Conservation (phyloP, 176 grass and related monocot genomes). For the Leersia perrieri region DNA sequence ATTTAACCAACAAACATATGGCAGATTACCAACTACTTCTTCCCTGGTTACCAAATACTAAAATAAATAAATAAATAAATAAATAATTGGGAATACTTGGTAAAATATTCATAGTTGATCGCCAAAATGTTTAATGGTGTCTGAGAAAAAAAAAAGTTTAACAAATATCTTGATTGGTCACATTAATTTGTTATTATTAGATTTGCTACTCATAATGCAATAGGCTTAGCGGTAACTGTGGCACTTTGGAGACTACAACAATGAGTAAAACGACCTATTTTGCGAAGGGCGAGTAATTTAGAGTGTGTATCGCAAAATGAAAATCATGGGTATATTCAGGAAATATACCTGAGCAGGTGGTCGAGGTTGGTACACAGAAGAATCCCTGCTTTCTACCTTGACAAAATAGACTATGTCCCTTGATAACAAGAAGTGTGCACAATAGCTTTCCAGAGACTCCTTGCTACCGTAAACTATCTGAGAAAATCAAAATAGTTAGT, state of each 20-base stretch:
- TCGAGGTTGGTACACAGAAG: constrained; percentile 76
- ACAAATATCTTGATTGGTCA: neutral
- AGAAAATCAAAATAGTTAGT: constrained; percentile 12
- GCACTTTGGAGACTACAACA: neutral
- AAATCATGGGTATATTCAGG: constrained; percentile 29
- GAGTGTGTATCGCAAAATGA: neutral
- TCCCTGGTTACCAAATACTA: neutral
- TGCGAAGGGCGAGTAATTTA: neutral
- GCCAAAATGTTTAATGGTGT: neutral
- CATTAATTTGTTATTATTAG: neutral
- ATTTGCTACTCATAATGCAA: neutral
- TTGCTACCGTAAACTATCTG: constrained; percentile 90
- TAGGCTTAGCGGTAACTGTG: neutral
- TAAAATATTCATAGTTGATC: neutral
- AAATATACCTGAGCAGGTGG: constrained; percentile 71
- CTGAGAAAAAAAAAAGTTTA: too few relatives aligned
- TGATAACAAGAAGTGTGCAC: constrained; percentile 87
- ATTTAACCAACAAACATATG: constrained; percentile 1
- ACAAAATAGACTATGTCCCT: constrained; percentile 91
- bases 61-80: neutral
- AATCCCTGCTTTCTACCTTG: constrained; percentile 58
- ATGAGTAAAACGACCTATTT: neutral
- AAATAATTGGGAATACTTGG: neutral
- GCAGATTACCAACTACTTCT: neutral
- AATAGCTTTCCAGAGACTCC: constrained; percentile 86